phyloP scores from a whole-genome alignment of 495 filamentous ascomycete genomes.

The Hypomontagnella submonticulosa region DNA sequence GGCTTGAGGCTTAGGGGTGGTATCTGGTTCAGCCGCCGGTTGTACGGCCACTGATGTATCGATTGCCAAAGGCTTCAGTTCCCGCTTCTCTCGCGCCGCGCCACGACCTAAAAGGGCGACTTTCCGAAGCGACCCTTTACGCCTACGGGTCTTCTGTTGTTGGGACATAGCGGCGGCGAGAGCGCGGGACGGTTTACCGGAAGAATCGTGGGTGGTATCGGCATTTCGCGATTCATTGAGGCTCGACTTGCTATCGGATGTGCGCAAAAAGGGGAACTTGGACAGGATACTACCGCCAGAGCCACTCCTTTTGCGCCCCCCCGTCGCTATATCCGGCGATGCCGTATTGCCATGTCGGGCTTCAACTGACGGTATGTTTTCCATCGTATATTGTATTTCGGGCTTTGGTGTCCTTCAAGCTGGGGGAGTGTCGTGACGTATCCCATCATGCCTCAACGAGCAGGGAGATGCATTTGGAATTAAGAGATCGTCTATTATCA shows the following conservation, averaged over 20 bases:
- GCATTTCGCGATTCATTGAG: conserved; percentile 55
- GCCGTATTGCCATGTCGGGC: conserved; percentile 30
- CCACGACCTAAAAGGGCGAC: conserved; percentile 80
- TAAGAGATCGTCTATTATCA: conserved; percentile 7
- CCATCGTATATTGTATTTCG: conserved; percentile 42
- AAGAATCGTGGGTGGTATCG: conserved; percentile 47
- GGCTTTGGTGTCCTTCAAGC: conserved; percentile 30
- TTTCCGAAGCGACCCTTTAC: conserved; percentile 82
- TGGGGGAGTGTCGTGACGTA: conserved; percentile 24
- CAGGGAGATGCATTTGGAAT: conserved; percentile 12
- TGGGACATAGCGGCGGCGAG: conserved; percentile 64
- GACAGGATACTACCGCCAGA: conserved; percentile 70
- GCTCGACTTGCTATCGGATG: conserved; percentile 56
- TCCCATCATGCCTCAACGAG: conserved; percentile 41
- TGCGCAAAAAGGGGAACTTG: conserved; percentile 71
- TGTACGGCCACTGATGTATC: conserved; percentile 50
- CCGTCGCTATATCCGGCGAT: conserved; percentile 38
- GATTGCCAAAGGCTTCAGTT: conserved; percentile 57
- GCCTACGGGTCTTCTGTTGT: conserved; percentile 76
- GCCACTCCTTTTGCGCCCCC: conserved; percentile 69
- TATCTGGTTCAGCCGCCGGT: conserved; percentile 32
- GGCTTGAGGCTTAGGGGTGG: conserved; percentile 11
- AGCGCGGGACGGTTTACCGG: conserved; percentile 50
- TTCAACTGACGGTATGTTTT: conserved; percentile 34
- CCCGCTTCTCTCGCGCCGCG: conserved; percentile 66